Evolutionary conservation across 192 early-diverging fungal species (phyloP).

Genomic region (Entrophospora sp.): DNA sequence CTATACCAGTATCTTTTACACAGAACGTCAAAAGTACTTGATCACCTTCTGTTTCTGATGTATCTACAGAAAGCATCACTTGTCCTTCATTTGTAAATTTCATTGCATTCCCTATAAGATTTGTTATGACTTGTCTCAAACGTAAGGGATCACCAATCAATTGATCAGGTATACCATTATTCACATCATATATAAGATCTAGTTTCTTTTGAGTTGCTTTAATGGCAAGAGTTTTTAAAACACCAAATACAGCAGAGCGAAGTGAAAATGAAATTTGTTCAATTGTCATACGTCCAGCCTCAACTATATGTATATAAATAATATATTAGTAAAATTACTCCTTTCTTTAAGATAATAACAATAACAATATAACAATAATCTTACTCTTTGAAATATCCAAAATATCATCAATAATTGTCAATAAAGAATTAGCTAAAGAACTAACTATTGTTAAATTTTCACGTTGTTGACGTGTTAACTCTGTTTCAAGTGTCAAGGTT

Average conservation of each 20-base stretch:
- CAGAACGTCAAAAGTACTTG: conserved; percentile 54
- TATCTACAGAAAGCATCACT: conserved; percentile 51
- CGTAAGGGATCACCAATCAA: conserved; percentile 68
- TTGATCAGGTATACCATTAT: conserved; percentile 59
- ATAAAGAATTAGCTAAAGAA: conserved; percentile 57
- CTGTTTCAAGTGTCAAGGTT: conserved; percentile 62
- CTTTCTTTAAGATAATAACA: background rate
- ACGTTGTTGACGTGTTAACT: conserved; percentile 70
- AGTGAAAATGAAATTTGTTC: conserved; percentile 65
- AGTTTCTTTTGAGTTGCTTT: conserved; percentile 71
- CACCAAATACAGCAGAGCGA: conserved; percentile 50
- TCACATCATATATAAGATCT: conserved; percentile 55
- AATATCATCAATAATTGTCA: conserved; percentile 77
- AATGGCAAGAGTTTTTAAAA: conserved; percentile 61
- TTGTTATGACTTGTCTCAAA: conserved; percentile 71
- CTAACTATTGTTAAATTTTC: conserved; percentile 76
- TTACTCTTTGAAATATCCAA: conserved; percentile 71
- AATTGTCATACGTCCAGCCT: conserved; percentile 74
- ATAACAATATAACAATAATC: background rate
- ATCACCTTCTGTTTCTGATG: conserved; percentile 25
- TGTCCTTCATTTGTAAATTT: conserved; percentile 76
- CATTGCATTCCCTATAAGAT: conserved; percentile 75
- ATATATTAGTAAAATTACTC: background rate
- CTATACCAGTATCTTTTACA: conserved; percentile 78
- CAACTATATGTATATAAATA: conserved; percentile 35